phyloP scores from a whole-genome alignment of 2,329 filamentous ascomycete genomes.

The Scortechinia acanthostroma region DNA sequence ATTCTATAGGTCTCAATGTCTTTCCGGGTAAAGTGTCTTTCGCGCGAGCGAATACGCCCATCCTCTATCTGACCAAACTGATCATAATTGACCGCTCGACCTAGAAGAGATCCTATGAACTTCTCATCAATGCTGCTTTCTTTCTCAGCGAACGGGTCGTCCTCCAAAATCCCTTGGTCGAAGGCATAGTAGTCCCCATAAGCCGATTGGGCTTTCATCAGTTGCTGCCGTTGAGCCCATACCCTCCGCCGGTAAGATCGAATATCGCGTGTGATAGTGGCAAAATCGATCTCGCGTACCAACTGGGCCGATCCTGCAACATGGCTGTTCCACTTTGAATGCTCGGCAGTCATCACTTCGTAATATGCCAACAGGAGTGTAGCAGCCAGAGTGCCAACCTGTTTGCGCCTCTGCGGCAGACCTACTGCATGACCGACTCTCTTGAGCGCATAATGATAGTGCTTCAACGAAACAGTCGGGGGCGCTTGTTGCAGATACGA shows the following conservation, averaged over 20 bases:
- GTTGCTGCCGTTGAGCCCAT: conserved; percentile 12
- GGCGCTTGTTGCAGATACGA: conserved; percentile 49
- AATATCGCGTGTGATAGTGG: conserved; percentile 30
- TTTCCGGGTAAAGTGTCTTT: neutral
- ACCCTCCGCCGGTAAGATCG: conserved; percentile 5
- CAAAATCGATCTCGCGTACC: conserved; percentile 54
- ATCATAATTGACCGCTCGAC: neutral
- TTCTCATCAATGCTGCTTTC: neutral
- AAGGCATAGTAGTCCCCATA: neutral
- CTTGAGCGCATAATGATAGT: conserved; percentile 60
- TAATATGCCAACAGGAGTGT: conserved; percentile 58
- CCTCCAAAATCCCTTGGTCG: neutral
- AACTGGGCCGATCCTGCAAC: conserved; percentile 54
- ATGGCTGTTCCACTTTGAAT: conserved; percentile 63
- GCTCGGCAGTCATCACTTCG: conserved; percentile 60
- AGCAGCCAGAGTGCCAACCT: conserved; percentile 53
- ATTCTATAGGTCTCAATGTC: conserved; percentile 52
- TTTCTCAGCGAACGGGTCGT: conserved; percentile 1
- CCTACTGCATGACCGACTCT: conserved; percentile 47
- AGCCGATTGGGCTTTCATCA: conserved; percentile 16
- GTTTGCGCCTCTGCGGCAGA: conserved; percentile 42
- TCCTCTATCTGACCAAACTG: neutral
- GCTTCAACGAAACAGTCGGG: conserved; percentile 51
- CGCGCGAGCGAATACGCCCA: neutral
- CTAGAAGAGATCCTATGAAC: neutral